Conservation (phyloP, 371 early-diverging fungal species). For the Parasitella parasitica region DNA sequence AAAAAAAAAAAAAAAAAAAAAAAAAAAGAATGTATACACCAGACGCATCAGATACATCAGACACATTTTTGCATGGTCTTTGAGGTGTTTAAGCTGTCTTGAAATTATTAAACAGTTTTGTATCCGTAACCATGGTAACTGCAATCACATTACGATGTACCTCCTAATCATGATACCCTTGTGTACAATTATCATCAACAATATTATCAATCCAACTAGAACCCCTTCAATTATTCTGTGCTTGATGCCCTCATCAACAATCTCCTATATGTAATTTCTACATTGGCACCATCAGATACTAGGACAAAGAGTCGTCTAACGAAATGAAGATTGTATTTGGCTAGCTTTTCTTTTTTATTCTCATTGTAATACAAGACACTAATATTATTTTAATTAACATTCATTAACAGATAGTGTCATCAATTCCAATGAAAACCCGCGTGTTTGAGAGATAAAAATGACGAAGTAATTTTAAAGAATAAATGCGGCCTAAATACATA, state of each 20-base stretch:
- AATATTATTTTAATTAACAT: too few relatives aligned
- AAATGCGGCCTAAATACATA: neutral
- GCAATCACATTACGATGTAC: neutral
- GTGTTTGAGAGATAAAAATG: neutral
- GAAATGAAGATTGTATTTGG: too few relatives aligned
- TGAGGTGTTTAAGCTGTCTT: too few relatives aligned
- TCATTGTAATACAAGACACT: too few relatives aligned
- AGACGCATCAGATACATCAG: too few relatives aligned
- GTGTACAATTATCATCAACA: neutral
- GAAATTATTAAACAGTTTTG: too few relatives aligned
- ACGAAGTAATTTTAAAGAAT: neutral
- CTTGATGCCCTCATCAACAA: neutral
- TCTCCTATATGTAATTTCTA: neutral
- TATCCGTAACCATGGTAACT: too few relatives aligned
- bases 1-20: neutral
- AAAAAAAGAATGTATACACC: neutral
- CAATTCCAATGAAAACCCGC: neutral
- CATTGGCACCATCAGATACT: neutral
- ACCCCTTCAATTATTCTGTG: neutral
- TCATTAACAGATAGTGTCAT: neutral
- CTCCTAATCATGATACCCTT: neutral
- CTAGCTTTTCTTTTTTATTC: too few relatives aligned
- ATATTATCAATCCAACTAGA: neutral
- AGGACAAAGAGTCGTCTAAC: too few relatives aligned
- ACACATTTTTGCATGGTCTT: too few relatives aligned